Evolutionary conservation across 768 basidiomycete genomes (phyloP).

Genomic region (Coprinellus micaceus): DNA sequence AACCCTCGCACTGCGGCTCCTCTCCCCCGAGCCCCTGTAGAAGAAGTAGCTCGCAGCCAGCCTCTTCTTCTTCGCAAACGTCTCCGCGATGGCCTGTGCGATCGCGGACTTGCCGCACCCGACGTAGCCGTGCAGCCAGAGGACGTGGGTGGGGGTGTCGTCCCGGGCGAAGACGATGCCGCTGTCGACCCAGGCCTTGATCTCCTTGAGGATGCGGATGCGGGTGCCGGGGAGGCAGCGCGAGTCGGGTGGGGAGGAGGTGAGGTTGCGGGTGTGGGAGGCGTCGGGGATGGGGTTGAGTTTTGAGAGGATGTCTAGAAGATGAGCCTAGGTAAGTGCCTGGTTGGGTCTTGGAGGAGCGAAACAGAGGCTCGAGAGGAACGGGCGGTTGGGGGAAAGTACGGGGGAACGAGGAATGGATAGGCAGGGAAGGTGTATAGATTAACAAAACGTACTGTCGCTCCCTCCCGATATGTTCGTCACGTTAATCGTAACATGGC

Average conservation of each 20-base stretch:
- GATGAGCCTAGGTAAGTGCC: no score
- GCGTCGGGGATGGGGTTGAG: no score
- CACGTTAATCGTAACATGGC: no score
- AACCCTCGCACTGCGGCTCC: conserved; percentile 3
- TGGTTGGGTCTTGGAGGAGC: no score
- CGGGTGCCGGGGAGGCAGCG: background rate
- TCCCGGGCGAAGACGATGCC: background rate
- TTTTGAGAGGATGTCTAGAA: no score
- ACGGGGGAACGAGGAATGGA: no score
- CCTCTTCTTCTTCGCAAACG: background rate
- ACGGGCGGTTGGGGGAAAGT: no score
- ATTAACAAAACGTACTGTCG: no score
- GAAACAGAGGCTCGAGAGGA: no score
- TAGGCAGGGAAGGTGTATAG: no score
- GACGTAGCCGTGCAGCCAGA: conserved; percentile 14
- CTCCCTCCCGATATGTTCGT: no score
- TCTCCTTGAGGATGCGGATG: background rate
- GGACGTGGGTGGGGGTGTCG: background rate
- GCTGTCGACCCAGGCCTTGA: background rate
- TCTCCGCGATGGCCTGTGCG: conserved; percentile 12
- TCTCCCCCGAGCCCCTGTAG: background rate
- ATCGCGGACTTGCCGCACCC: conserved; percentile 20
- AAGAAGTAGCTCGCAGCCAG: conserved; percentile 17
- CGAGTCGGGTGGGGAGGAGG: background rate
- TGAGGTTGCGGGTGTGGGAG: no score